phyloP scores from a whole-genome alignment of 495 filamentous ascomycete genomes.

The Jackrogersella multiformis region DNA sequence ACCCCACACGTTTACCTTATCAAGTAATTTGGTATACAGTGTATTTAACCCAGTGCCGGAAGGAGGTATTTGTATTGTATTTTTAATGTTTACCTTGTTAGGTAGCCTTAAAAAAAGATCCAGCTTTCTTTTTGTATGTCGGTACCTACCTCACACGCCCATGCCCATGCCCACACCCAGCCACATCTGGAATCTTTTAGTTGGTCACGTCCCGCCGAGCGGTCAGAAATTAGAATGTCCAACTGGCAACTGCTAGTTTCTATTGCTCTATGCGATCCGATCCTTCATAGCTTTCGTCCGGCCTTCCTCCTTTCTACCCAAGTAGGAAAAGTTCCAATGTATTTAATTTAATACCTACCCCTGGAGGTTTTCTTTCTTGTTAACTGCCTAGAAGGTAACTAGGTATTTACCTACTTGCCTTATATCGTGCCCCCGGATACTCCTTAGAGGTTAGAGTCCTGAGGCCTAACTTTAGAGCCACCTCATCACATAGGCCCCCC shows the following conservation, averaged over 20 bases:
- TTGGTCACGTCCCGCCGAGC: constrained; percentile 5
- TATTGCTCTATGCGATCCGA: constrained; percentile 30
- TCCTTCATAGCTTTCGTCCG: constrained; percentile 23
- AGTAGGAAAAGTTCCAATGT: constrained; percentile 28
- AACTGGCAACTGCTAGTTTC: constrained; percentile 10
- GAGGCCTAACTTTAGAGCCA: constrained; percentile 17
- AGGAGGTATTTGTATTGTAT: neutral
- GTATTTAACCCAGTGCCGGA: constrained; percentile 12
- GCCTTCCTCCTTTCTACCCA: constrained; percentile 5
- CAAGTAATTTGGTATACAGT: constrained; percentile 19
- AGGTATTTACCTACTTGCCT: constrained; percentile 9
- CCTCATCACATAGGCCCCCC: constrained; percentile 39
- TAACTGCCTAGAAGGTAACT: no score
- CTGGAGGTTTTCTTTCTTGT: constrained; percentile 13
- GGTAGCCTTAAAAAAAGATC: no score
- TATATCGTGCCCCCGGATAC: constrained; percentile 1
- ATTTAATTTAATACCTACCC: constrained; percentile 23
- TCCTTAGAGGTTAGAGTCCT: neutral
- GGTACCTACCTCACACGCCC: neutral
- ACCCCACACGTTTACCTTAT: constrained; percentile 10
- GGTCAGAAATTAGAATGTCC: neutral
- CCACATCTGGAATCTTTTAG: constrained; percentile 32
- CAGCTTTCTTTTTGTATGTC: no score
- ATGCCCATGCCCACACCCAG: constrained; percentile 14
- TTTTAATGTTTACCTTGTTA: neutral